Evolutionary conservation across 2,329 filamentous ascomycete genomes (phyloP).

Genomic region (Aspergillus transmontanensis): DNA sequence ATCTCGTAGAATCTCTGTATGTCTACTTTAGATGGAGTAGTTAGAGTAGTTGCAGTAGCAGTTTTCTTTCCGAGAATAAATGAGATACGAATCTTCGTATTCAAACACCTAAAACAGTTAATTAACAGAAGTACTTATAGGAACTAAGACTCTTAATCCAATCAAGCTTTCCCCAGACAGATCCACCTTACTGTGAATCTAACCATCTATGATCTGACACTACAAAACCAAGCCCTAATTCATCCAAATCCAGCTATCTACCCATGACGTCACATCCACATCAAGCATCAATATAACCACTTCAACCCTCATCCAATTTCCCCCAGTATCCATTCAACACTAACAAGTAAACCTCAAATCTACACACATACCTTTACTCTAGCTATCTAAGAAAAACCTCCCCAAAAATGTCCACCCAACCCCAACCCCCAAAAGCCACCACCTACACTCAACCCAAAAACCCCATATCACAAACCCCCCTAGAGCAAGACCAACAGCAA

Average conservation of each 20-base stretch:
- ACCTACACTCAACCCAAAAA: slow-evolving; percentile 36
- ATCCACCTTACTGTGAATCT: too few relatives aligned
- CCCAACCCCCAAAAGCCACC: slow-evolving; percentile 39
- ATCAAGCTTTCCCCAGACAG: background rate
- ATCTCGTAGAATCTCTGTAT: too few relatives aligned
- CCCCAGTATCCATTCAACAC: slow-evolving; percentile 4
- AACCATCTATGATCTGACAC: too few relatives aligned
- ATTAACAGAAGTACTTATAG: too few relatives aligned
- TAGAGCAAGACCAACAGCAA: slow-evolving; percentile 24
- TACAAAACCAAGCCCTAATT: background rate
- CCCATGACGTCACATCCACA: background rate
- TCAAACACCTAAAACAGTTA: too few relatives aligned
- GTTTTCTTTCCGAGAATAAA: too few relatives aligned
- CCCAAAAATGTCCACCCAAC: slow-evolving; percentile 9
- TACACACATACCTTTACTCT: too few relatives aligned
- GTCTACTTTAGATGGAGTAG: too few relatives aligned
- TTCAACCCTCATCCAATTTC: background rate
- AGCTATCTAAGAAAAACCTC: background rate
- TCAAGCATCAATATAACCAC: background rate
- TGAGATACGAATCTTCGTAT: too few relatives aligned
- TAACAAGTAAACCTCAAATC: too few relatives aligned
- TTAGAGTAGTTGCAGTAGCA: too few relatives aligned
- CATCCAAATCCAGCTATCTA: too few relatives aligned
- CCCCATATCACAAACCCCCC: slow-evolving; percentile 34
- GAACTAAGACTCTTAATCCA: background rate